Base-by-base conservation (phyloP, 192 early-diverging fungal species). In the Paraglomus occultum region DNA sequence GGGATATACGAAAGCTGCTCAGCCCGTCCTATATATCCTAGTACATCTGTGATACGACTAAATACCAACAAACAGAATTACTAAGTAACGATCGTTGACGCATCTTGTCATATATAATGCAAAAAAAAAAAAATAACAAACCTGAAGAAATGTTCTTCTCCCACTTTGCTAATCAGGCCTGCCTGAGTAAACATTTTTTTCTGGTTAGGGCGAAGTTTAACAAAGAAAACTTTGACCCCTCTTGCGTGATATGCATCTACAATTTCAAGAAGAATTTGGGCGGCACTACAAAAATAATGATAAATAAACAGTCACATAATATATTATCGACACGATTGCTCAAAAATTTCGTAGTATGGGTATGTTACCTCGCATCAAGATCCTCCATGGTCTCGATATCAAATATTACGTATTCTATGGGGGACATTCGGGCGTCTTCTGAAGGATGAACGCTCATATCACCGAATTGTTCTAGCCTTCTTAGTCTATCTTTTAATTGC, bases 381-480 rank as follows among this genome's bases (percentile, higher is more conserved):
- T 81, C 81, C 0, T 90, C 85, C 86, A 99, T 94, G 51, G 90
- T 89, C 44, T 89, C 86, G 39, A 97, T 86, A 73, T 99, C 96
- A 83, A 99, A 97, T 31, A 99, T 87, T 18, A 96, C 89, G 43
- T 87, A 87, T 5, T 85, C 76, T 5, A 92, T 82, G 10, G 90
- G 86, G 44, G 83, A 85, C 58, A 92, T 84, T 40, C 89, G 85
- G 11, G 97, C 92, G 14, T 87, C 87, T 73, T 97, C 95, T 0
- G 94, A 94, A 6, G 97, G 97, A 79, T 99, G 97, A 23, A 95
- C 91, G 11, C 88, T 86, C 83, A 97, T 88, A 71, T 95, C 94
- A 43, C 97, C 96, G 80, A 94, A 94, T 71, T 91, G 81, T 71
- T 99, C 97, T 39, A 97, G 78, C 31, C 97, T 90, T 53, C 94